Evolutionary conservation across 2,329 filamentous ascomycete species (phyloP), one percentile per base, ranked within the genome.

Genomic region (Trichoderma brevicompactum): DNA sequence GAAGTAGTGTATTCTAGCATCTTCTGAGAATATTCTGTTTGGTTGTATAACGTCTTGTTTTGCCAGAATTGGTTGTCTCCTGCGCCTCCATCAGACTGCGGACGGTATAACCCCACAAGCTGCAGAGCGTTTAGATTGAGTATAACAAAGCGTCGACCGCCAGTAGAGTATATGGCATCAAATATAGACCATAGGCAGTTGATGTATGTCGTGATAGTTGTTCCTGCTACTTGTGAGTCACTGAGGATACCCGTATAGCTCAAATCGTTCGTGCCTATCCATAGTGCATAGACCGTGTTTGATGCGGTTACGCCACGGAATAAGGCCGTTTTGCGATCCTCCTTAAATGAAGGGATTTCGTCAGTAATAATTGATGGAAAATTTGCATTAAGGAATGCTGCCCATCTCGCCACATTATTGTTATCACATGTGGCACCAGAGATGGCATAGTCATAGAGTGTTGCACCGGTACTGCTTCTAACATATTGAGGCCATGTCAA

Each of bases 181-280:
- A 92, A 83, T 1, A 84, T 81, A 3, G 79, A 73, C 79, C 88
- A 92, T 1, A 92, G 80, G 72, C 91, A 94, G 69, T 89, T 83
- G 5, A 88, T 81, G 71, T 89, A 92, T 71, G 88, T 83, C 1
- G 81, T 79, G 7, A 93, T 81, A 2, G 84, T 88, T 28, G 85
- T 87, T 13, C 83, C 84, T 0, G 79, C 70, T 4, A 82, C 76
- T 73, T 92, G 88, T 19, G 80, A 82, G 73, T 92, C 89, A 4
- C 83, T 86, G 38, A 94, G 75, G 73, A 93, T 89, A 9, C 84
- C 89, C 56, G 81, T 76, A 64, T 80, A 81, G 28, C 91, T 90
- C 10, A 94, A 79, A 72, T 94, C 91, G 73, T 94, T 94, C 32
- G 90, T 92, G 3, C 91, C 91, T 70, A 94, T 92, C 89, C 89